Conservation (phyloP, 805 yeast genomes). For the Geotrichum ghanense region DNA sequence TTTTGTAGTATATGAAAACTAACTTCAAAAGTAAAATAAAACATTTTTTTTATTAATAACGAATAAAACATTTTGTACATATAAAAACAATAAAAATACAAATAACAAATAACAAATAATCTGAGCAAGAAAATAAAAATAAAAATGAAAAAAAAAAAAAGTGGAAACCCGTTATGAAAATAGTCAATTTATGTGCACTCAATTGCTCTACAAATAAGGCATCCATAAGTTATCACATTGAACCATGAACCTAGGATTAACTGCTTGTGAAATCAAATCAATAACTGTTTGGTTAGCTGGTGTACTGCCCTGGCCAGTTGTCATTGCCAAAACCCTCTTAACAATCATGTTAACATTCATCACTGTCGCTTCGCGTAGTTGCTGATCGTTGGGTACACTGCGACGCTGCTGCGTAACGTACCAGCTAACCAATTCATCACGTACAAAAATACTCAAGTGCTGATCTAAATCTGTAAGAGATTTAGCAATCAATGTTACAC, state of each 20-base stretch:
- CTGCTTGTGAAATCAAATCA: slow-evolving; percentile 88
- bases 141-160: neutral
- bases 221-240: slow-evolving; percentile 88
- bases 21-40: too few species aligned
- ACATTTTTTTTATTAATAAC: too few species aligned
- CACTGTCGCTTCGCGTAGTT: slow-evolving; percentile 74
- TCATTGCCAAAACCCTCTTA: slow-evolving; percentile 67
- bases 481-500: slow-evolving; percentile 73
- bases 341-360: slow-evolving; percentile 78
- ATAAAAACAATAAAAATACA: too few species aligned
- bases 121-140: too few species aligned
- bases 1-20: too few species aligned
- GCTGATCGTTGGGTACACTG: slow-evolving; percentile 63
- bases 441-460: slow-evolving; percentile 82
- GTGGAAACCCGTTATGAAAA: neutral
- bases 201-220: slow-evolving; percentile 72
- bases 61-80: too few species aligned
- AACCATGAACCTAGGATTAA: slow-evolving; percentile 87
- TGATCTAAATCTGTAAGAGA: slow-evolving; percentile 83
- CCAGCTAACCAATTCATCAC: slow-evolving; percentile 95
- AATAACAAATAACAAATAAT: too few species aligned
- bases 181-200: too few species aligned
- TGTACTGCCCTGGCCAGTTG: slow-evolving; percentile 43
- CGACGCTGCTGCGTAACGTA: slow-evolving; percentile 75
- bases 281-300: slow-evolving; percentile 82